A percentile compares a stretch with the other conserved stretches of the same genome.
phyloP scores from a whole-genome alignment of 2,329 filamentous ascomycete genomes.

The Sporothrix luriei region DNA sequence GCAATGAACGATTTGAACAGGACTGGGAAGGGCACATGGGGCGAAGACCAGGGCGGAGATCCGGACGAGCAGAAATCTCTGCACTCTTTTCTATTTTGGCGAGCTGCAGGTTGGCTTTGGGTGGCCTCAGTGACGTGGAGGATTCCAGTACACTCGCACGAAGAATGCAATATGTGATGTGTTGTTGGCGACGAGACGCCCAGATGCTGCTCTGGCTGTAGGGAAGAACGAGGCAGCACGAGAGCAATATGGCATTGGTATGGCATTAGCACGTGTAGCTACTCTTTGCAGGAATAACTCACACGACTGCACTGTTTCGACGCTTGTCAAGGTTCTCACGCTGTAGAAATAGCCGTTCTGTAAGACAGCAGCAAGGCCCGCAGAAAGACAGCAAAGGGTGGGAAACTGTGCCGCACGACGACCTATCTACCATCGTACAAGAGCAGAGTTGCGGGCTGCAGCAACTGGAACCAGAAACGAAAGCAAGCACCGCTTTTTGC shows the following conservation, averaged over 20 bases:
- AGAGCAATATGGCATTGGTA: neutral
- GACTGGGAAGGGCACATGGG: neutral
- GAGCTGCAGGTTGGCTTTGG: neutral
- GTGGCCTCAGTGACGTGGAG: neutral
- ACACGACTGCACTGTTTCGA: neutral
- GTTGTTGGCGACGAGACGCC: neutral
- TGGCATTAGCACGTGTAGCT: neutral
- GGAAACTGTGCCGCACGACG: neutral
- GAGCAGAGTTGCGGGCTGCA: constrained; percentile 2
- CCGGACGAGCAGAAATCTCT: neutral
- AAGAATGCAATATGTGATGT: neutral
- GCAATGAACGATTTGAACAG: neutral
- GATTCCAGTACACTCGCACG: neutral
- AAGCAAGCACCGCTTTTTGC: neutral
- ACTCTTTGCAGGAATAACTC: constrained; percentile 10
- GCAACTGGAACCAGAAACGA: neutral
- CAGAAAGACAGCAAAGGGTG: too few species aligned
- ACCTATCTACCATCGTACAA: too few species aligned
- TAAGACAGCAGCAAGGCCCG: too few species aligned
- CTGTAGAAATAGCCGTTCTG: neutral
- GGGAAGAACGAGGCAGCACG: neutral
- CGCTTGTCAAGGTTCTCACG: neutral
- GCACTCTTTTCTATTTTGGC: neutral
- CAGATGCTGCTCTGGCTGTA: neutral
- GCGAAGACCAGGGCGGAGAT: neutral